Evolutionary conservation across 2,329 filamentous ascomycete species (phyloP), one percentile per base, ranked within the genome.

Genomic region (Cladosporium sp.): DNA sequence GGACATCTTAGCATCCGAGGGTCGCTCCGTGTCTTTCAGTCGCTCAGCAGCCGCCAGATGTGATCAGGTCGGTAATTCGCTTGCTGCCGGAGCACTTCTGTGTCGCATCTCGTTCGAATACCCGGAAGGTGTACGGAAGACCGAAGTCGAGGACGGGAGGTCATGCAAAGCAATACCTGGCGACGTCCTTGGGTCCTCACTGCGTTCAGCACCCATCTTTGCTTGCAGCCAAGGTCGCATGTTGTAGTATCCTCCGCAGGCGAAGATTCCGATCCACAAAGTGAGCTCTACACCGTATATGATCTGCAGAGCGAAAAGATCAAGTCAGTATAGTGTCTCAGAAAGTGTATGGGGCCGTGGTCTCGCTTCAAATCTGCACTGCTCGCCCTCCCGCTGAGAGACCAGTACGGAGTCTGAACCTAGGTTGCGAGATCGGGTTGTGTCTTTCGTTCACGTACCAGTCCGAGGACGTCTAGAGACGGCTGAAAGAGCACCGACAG

Each of bases 261-360:
- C 83, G 75, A 90, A 88, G 2, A 91, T 83, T 0, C 89, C 89
- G 51, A 86, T 81, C 89, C 89, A 92, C 1, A 92, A 79, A 0
- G 82, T 78, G 61, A 91, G 80, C 74, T 91, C 89, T 0, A 85
- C 86, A 0, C 84, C 86, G 73, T 92, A 92, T 18, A 91, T 90
- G 1, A 88, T 82, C 28, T 30, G 28, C 28, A 30, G 28, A 30
- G 28, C 28, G 28, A 30, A 30, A 6, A 6, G 28, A 1, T 30
- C 4, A 30, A 30, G 28, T 30, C 28, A 30, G 28, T 30, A 6
- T 30, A 6, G 28, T 30, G 28, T 30, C 28, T 4, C 28, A 30
- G 28, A 30, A 4, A 30, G 2, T 30, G 28, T 30, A 30, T 30
- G 28, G 28, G 28, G 3, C 3, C 28, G 6, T 30, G 28, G 28